Evolutionary conservation across 345 rosid species (phyloP), one percentile per base, ranked within the genome.

Genomic region (Cardamine chenopodiifolia): DNA sequence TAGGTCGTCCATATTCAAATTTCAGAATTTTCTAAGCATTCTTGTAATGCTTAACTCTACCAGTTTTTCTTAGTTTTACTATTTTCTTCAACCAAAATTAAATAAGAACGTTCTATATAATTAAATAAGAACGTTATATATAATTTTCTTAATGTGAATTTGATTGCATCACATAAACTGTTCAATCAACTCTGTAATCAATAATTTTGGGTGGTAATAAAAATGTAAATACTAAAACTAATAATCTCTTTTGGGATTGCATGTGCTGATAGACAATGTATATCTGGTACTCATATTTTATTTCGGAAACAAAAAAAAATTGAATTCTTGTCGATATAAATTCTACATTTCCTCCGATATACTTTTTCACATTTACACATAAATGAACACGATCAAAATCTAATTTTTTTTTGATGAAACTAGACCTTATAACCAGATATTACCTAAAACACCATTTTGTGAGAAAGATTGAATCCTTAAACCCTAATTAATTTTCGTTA

Each of bases 311-410:
- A 6, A 6, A 31, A 7, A 31, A 7, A 6, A n/a, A 53, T 20
- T n/a, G 29, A 55, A 39, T 22, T 45, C 3, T 50, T 19, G 22
- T 39, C 9, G 42, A 62, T 72, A 28, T 14, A 50, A 39, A 29
- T 53, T 62, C 29, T 72, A 62, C 66, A 48, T 23, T 66, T 58
- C 7, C 29, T 47, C 61, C 32, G 39, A 37, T 74, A 66, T 66
- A 66, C 28, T 66, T 74, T 58, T 47, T 34, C 22, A 57, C 52
- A 74, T 74, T 66, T 74, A 66, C 72, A 74, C 60, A 66, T 57
- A 57, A 57, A 47, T 59, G 35, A 75, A 75, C 62, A 59, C 0
- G 25, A 50, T 40, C 8, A 53, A 35, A 39, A 40, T 15, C 17
- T 23, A 35, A 22, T n/a, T n/a, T n/a, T n/a, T n/a, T n/a, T n/a